Evolutionary conservation across 805 yeast species (phyloP).

Genomic region (Candida easanensis): DNA sequence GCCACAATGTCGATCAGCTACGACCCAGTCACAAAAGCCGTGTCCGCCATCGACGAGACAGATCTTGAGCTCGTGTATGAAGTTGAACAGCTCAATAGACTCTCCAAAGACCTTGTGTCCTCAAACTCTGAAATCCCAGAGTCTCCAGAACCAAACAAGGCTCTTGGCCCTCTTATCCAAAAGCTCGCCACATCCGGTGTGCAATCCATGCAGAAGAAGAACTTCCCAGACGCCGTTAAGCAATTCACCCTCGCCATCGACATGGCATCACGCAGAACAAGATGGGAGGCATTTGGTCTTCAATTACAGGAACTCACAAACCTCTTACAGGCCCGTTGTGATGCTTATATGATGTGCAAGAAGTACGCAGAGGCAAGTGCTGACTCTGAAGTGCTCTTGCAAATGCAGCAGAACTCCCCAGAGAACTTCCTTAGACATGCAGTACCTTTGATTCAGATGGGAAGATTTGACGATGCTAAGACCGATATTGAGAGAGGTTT

Average conservation of each 20-base stretch:
- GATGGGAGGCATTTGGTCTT: conserved; percentile 71
- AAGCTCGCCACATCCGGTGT: conserved; percentile 66
- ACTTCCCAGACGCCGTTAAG: conserved; percentile 58
- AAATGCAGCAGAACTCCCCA: conserved; percentile 39
- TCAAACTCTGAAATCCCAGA: conserved; percentile 47
- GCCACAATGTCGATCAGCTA: conserved; percentile 19
- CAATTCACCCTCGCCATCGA: conserved; percentile 66
- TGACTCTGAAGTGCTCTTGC: conserved; percentile 52
- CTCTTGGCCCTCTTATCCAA: conserved; percentile 53
- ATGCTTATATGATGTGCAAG: conserved; percentile 56
- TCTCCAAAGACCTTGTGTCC: conserved; percentile 32
- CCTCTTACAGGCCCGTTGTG: conserved; percentile 68
- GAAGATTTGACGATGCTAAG: conserved; percentile 59
- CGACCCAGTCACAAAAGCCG: conserved; percentile 29
- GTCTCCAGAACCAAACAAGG: conserved; percentile 54
- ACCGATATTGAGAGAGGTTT: conserved; percentile 73
- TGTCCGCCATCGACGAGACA: conserved; percentile 13
- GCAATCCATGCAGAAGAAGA: conserved; percentile 50
- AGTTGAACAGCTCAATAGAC: conserved; percentile 33
- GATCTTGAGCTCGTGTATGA: conserved; percentile 24
- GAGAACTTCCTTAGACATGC: conserved; percentile 75
- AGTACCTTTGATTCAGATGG: conserved; percentile 58
- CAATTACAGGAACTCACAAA: conserved; percentile 66
- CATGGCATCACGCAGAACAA: conserved; percentile 62
- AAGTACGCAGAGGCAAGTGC: conserved; percentile 58